phyloP scores from a whole-genome alignment of 129 eudicot species.

The Dittrichia graveolens region DNA sequence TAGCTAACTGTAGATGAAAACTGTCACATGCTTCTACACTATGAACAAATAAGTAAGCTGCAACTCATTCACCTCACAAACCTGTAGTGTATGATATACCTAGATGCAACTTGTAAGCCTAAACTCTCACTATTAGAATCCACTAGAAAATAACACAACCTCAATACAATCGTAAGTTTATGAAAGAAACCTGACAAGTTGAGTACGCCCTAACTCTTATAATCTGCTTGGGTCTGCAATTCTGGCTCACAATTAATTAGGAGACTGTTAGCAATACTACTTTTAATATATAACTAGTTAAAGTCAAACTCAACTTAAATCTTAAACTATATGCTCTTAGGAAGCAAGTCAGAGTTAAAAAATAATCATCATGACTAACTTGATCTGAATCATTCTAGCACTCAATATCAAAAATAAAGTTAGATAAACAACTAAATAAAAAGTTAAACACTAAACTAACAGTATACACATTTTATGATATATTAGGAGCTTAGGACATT shows the following conservation, averaged over 20 bases:
- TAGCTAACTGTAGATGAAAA: not conserved
- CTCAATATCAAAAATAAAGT: not conserved
- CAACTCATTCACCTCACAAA: conserved; percentile 2
- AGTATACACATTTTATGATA: not conserved
- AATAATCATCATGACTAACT: not conserved
- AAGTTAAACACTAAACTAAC: not conserved
- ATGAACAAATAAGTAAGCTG: conserved; percentile 3
- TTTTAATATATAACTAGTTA: not conserved
- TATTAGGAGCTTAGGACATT: too few species aligned
- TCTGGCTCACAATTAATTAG: not conserved
- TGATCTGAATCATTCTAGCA: not conserved
- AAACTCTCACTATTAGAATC: not conserved
- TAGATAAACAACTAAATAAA: not conserved
- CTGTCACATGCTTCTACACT: conserved; percentile 1
- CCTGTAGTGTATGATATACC: conserved; percentile 4
- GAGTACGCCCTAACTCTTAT: not conserved
- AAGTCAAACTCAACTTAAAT: not conserved
- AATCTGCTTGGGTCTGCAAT: not conserved
- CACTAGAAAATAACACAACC: not conserved
- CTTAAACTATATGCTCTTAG: not conserved
- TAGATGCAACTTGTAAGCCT: conserved; percentile 1
- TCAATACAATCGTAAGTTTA: not conserved
- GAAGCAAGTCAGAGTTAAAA: too few species aligned
- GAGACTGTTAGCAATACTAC: not conserved
- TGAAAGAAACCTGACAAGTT: conserved; percentile 3